These are phyloP conservation scores for Phytophthora niederhauseri DNA, from an alignment of 352 stramenopile genomes.

Conservation along the genomic window DNA sequence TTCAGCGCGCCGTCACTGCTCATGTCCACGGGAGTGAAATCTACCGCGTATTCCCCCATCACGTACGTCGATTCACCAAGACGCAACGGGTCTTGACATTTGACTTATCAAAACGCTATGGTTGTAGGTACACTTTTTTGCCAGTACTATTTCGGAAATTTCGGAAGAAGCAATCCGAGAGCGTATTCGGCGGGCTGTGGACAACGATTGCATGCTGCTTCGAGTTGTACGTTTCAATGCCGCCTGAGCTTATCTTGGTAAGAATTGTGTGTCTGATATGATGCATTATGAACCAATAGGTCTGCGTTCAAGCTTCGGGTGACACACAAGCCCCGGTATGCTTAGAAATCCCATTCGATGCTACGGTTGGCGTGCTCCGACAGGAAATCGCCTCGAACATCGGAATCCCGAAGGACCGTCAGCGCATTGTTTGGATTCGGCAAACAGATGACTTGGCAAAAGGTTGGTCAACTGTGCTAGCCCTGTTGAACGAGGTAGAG, in stretches of 20 bases:
- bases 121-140: slow-evolving; percentile 85
- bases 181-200: slow-evolving; percentile 77
- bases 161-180: slow-evolving; percentile 87
- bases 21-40: slow-evolving; percentile 87
- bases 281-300: slow-evolving; percentile 32
- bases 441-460: slow-evolving; percentile 86
- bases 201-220: slow-evolving; percentile 89
- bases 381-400: slow-evolving; percentile 85
- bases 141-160: slow-evolving; percentile 76
- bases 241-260: background rate
- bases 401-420: slow-evolving; percentile 78
- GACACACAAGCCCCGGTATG: slow-evolving; percentile 81
- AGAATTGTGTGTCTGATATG: slow-evolving; percentile 10
- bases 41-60: slow-evolving; percentile 87
- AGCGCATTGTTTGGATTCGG: slow-evolving; percentile 91
- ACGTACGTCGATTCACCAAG: slow-evolving; percentile 48
- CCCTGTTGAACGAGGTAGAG: background rate
- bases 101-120: background rate
- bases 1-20: slow-evolving; percentile 79
- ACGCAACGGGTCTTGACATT: background rate
- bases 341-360: slow-evolving; percentile 83
- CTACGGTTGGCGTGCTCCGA: slow-evolving; percentile 69
- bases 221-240: slow-evolving; percentile 61
- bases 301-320: slow-evolving; percentile 85
- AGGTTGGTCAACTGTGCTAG: slow-evolving; percentile 37